Evolutionary conservation across 192 early-diverging fungal genomes (phyloP).

Genomic region (Coemansia javaensis): DNA sequence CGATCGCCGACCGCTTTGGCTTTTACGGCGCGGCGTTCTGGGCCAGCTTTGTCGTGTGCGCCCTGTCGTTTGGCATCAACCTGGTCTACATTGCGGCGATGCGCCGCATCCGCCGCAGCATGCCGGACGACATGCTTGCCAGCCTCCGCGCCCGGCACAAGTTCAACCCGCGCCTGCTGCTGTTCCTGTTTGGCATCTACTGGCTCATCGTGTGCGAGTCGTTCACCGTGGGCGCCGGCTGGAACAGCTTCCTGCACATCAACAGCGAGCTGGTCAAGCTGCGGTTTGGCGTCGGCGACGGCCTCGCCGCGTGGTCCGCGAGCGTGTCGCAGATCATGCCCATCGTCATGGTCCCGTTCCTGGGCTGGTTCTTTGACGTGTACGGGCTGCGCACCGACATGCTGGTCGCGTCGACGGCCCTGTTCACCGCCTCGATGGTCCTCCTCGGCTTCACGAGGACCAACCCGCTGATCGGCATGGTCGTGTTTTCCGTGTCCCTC

Average conservation of each 20-base stretch:
- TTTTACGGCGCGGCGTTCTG: slow-evolving; percentile 49
- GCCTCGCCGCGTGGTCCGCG: slow-evolving; percentile 60
- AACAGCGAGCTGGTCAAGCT: slow-evolving; percentile 71
- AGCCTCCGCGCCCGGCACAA: slow-evolving; percentile 52
- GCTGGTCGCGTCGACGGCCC: slow-evolving; percentile 27
- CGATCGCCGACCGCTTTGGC: slow-evolving; percentile 48
- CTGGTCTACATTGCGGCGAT: slow-evolving; percentile 61
- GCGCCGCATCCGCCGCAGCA: slow-evolving; percentile 27
- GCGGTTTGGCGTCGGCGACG: slow-evolving; percentile 59
- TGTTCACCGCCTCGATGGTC: slow-evolving; percentile 35
- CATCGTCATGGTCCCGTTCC: slow-evolving; percentile 62
- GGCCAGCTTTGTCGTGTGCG: slow-evolving; percentile 62
- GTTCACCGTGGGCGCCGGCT: slow-evolving; percentile 57
- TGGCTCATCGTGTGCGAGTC: slow-evolving; percentile 59
- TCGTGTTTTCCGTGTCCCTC: slow-evolving; percentile 56
- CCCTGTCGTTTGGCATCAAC: slow-evolving; percentile 65
- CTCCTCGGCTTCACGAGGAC: slow-evolving; percentile 57
- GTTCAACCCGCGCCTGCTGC: slow-evolving; percentile 54
- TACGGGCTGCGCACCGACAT: slow-evolving; percentile 57
- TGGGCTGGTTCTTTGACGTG: slow-evolving; percentile 66
- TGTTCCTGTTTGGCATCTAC: slow-evolving; percentile 57
- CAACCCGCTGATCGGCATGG: slow-evolving; percentile 53
- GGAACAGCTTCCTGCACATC: slow-evolving; percentile 65
- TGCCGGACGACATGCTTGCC: slow-evolving; percentile 12
- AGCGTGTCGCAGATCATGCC: slow-evolving; percentile 66